Evolutionary conservation across 768 basidiomycete genomes (phyloP).

Genomic region (Podaxis sp.): DNA sequence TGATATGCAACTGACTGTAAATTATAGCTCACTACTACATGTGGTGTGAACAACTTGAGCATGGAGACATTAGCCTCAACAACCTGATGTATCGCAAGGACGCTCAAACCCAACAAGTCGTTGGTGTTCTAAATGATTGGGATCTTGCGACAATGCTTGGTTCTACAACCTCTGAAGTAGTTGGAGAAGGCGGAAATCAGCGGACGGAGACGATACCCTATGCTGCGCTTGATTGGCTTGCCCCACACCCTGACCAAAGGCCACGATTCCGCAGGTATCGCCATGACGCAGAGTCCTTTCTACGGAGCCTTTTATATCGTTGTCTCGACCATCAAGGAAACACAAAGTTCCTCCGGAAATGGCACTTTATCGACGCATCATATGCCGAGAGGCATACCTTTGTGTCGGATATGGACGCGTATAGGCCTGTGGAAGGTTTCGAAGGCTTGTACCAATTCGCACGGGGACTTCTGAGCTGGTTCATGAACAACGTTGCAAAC

Average conservation of each 20-base stretch:
- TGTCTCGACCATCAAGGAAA: neutral
- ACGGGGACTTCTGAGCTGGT: neutral
- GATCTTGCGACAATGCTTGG: neutral
- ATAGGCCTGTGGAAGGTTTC: neutral
- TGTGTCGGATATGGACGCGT: neutral
- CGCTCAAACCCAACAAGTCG: neutral
- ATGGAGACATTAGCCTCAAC: neutral
- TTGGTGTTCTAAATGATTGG: neutral
- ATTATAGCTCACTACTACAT: neutral
- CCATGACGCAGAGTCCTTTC: neutral
- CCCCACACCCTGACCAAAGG: neutral
- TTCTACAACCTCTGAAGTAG: neutral
- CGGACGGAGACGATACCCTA: neutral
- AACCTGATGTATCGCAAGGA: neutral
- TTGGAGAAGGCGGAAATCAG: neutral
- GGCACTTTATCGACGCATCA: neutral
- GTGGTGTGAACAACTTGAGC: neutral
- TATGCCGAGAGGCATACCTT: neutral
- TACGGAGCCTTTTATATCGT: neutral
- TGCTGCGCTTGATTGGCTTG: neutral
- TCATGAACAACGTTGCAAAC: too few species aligned
- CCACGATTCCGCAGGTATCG: neutral
- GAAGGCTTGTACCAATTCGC: neutral
- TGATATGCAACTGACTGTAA: neutral
- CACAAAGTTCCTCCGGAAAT: neutral